Evolutionary conservation across 805 yeast species (phyloP).

Genomic region (Grigorovia humatica): DNA sequence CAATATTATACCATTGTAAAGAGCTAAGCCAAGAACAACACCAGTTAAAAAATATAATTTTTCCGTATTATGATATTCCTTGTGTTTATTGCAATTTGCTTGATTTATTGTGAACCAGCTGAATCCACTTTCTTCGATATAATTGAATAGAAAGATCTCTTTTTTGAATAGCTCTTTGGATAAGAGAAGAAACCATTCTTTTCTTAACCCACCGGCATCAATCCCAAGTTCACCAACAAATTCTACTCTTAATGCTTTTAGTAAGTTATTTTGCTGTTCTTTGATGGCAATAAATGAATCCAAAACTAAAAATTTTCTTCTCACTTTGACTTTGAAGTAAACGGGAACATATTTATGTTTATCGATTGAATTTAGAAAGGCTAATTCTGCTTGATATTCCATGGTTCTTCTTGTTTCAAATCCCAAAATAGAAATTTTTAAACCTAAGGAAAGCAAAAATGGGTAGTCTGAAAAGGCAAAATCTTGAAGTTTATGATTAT

Average conservation of each 20-base stretch:
- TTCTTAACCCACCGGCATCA: slow-evolving; percentile 90
- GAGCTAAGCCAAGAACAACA: slow-evolving; percentile 78
- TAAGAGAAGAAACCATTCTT: slow-evolving; percentile 84
- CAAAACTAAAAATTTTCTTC: slow-evolving; percentile 54
- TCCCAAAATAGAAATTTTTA: slow-evolving; percentile 71
- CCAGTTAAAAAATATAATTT: slow-evolving; percentile 74
- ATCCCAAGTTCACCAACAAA: slow-evolving; percentile 85
- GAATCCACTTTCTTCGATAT: slow-evolving; percentile 56
- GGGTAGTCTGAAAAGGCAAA: slow-evolving; percentile 70
- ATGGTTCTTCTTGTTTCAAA: slow-evolving; percentile 71
- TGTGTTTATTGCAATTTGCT: slow-evolving; percentile 14
- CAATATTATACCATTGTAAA: slow-evolving; percentile 79
- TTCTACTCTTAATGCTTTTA: slow-evolving; percentile 67
- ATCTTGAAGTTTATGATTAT: slow-evolving; percentile 5
- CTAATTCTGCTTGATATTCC: slow-evolving; percentile 85
- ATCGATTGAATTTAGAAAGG: slow-evolving; percentile 67
- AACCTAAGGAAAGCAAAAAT: slow-evolving; percentile 68
- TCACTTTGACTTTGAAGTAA: slow-evolving; percentile 54
- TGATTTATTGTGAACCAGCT: slow-evolving; percentile 65
- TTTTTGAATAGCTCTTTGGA: slow-evolving; percentile 63
- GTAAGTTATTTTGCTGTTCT: slow-evolving; percentile 46
- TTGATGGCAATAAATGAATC: slow-evolving; percentile 66
- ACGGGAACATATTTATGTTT: slow-evolving; percentile 53
- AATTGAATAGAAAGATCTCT: slow-evolving; percentile 52
- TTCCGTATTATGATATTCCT: slow-evolving; percentile 11